Base-by-base conservation (phyloP, 345 rosid genomes). In the Acer negundo region DNA sequence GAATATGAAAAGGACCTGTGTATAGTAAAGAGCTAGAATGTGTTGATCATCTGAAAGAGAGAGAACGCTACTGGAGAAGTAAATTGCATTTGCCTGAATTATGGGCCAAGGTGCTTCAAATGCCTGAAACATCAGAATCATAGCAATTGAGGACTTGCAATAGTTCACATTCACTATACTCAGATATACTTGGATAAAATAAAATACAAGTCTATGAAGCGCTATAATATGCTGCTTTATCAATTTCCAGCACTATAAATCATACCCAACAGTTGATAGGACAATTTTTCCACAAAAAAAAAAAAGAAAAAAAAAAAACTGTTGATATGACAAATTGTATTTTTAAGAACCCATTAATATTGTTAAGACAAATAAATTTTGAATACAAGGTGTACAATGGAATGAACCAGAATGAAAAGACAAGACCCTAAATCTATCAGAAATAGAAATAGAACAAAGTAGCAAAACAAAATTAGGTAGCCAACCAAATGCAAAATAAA, bases 51-150 rank as follows among this genome's bases (percentile, higher is more conserved):
- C 98, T 71, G 93, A 91, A 61, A 95, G 82, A 70, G 98, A 89
- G 24, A 95, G 85, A 64, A 93, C 79, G 89, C 93, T 88, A 88
- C 97, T 84, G 75, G 94, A 89, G 73, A 95, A 86, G 85, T 93
- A 89, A 72, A 95, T 86, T 26, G 99, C 99, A 83, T 95, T 95
- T 23, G 98, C 99, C 83, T 95, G 98, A 80, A 95, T 87, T 73
- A 89, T 84, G 15, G 99, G 90, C 98, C 96, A 93, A 19, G 94
- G 91, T 46, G 99, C 96, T 80, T 95, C 99, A 77, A 92, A 92
- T 73, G 94, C 97, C 97, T 95, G 94, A 86, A 82, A 47, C 65
- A 71, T 75, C 63, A 26, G 49, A 58, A 67, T 51, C 58, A 40
- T 58, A n/a, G 76, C 73, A 53, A 73, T 55, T 80, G 42, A 79